Evolutionary conservation across 2,329 filamentous ascomycete species (phyloP), one percentile per base, ranked within the genome.

Genomic region (Ophiostoma sp.): DNA sequence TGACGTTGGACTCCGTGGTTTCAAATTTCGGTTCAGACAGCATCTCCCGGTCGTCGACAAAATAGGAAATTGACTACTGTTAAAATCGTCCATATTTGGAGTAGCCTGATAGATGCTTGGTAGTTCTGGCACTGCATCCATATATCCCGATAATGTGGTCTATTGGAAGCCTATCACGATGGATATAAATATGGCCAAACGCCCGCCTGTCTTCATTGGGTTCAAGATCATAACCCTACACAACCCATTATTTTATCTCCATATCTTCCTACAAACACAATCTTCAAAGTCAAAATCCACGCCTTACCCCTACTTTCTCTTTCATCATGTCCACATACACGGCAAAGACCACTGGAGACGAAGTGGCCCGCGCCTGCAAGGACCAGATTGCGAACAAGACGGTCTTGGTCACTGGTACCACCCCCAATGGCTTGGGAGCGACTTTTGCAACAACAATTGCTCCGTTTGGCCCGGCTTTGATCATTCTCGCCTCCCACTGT

Each of bases 391-490:
- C 69, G 45, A 45, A 45, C 69, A 70, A 42, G 15, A 57, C 50
- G 6, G 73, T 78, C 57, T 69, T 77, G 55, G 69, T 77, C 25
- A 78, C 77, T 0, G 77, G 77, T 9, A 70, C 75, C 7, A 76
- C 74, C 9, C 73, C 70, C 2, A 48, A 71, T 9, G 72, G 76
- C 12, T 64, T 77, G 15, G 77, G 75, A 0, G 76, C 76, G 5
- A 73, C 71, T 6, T 70, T 73, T 12, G 75, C 75, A 31, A 72
- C 72, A 12, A 64, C 69, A 15, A 73, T 78, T 22, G 76, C 77
- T 2, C 61, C 71, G 11, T 64, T 70, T 22, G 74, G 73, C 0
- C 77, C 77, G 0, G 71, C 50, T 5, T 63, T 72, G 25, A 50
- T 78, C n/a, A 76, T 78, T 22, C 74, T 78, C 28, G 74, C 77